phyloP scores from a whole-genome alignment of 2,329 filamentous ascomycete species.

The Akanthomyces lecanii region DNA sequence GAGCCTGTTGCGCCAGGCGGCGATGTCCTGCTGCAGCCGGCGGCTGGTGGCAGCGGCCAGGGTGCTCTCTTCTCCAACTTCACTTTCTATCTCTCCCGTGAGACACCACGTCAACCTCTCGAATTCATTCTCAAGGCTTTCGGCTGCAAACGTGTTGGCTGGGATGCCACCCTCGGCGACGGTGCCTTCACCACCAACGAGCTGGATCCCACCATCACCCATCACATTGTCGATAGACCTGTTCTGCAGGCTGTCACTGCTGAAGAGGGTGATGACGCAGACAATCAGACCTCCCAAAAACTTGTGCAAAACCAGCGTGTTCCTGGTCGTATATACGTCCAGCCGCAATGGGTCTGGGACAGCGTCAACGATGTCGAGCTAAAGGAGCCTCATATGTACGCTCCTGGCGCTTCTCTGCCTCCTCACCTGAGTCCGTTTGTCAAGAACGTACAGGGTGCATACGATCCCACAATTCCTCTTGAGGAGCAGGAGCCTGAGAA shows the following conservation, averaged over 20 bases:
- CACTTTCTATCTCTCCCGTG: slow-evolving; percentile 89
- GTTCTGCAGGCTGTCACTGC: slow-evolving; percentile 58
- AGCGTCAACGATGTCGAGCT: slow-evolving; percentile 89
- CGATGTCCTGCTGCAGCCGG: slow-evolving; percentile 79
- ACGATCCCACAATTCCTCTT: slow-evolving; percentile 82
- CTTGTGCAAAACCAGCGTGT: slow-evolving; percentile 65
- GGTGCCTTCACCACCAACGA: slow-evolving; percentile 91
- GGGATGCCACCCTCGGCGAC: slow-evolving; percentile 86
- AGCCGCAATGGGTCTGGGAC: slow-evolving; percentile 99
- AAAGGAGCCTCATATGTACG: slow-evolving; percentile 81
- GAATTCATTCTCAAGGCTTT: slow-evolving; percentile 93
- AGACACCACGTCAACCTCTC: slow-evolving; percentile 83
- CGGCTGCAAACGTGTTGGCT: slow-evolving; percentile 92
- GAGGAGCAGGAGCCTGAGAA: slow-evolving; percentile 85
- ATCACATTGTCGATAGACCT: slow-evolving; percentile 92
- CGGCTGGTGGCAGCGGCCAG: slow-evolving; percentile 59
- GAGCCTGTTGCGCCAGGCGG: slow-evolving; percentile 78
- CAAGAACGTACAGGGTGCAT: slow-evolving; percentile 77
- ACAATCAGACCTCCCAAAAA: slow-evolving; percentile 59
- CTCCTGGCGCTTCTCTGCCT: slow-evolving; percentile 81
- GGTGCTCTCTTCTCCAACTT: slow-evolving; percentile 79
- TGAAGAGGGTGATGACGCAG: slow-evolving; percentile 47
- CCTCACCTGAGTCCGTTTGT: slow-evolving; percentile 97
- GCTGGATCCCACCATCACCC: slow-evolving; percentile 82
- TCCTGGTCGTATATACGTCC: slow-evolving; percentile 87